A percentile compares a stretch with the other conserved stretches of the same genome.
phyloP scores from a whole-genome alignment of 2,329 filamentous ascomycete genomes.

The Talaromyces sp. region DNA sequence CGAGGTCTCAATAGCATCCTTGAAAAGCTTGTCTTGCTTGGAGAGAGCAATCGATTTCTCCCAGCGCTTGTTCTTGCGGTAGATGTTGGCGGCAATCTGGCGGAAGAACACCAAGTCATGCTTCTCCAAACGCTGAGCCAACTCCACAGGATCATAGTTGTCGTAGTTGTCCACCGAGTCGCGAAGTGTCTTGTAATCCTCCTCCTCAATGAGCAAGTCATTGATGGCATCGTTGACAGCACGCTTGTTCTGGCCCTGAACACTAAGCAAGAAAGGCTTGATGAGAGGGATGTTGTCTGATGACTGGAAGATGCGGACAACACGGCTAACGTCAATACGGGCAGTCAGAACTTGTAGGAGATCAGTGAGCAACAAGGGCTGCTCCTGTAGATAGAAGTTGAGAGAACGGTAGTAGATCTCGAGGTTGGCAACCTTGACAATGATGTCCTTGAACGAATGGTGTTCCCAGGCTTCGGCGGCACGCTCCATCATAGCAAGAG shows the following conservation, averaged over 20 bases:
- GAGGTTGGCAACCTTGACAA: slow-evolving; percentile 95
- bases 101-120: slow-evolving; percentile 99
- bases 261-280: slow-evolving; percentile 96
- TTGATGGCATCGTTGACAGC: slow-evolving; percentile 98
- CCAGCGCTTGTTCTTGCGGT: slow-evolving; percentile 99
- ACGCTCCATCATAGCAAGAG: slow-evolving; percentile 95
- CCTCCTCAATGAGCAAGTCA: slow-evolving; percentile 94
- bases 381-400: slow-evolving; percentile 96
- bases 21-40: slow-evolving; percentile 99
- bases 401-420: slow-evolving; percentile 98
- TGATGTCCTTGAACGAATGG: slow-evolving; percentile 98
- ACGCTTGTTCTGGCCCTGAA: slow-evolving; percentile 96
- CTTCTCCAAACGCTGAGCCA: slow-evolving; percentile 90
- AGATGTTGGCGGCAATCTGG: slow-evolving; percentile 96
- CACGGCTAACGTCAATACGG: slow-evolving; percentile 94
- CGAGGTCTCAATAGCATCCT: slow-evolving; percentile 97
- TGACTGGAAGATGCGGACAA: slow-evolving; percentile 99
- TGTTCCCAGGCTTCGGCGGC: slow-evolving; percentile 98
- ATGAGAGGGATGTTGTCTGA: slow-evolving; percentile 97
- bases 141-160: slow-evolving; percentile 94
- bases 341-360: slow-evolving; percentile 87
- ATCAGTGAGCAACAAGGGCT: slow-evolving; percentile 93
- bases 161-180: slow-evolving; percentile 99
- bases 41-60: slow-evolving; percentile 97
- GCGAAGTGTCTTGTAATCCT: slow-evolving; percentile 96